Base-by-base conservation (phyloP, 2,329 filamentous ascomycete species). In the Ceratocystiopsis sp. region DNA sequence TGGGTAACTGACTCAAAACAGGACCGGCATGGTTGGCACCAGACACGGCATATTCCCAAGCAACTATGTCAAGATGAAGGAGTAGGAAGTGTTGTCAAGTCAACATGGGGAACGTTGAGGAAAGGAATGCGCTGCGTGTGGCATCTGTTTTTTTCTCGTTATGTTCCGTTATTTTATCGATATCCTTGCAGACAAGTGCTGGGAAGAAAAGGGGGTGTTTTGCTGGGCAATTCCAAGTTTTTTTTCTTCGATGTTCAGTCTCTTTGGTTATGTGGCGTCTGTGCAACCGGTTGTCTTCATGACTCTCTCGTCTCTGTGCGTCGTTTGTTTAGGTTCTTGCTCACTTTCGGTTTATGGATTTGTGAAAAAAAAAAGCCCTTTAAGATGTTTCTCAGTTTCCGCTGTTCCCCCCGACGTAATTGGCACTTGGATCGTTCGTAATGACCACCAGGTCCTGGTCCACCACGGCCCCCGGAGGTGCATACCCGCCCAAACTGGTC, bases 11-110 rank as follows among this genome's bases (percentile, higher is more conserved):
- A 51, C 38, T 25, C 13, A 1, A 14, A 19, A 15, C 51, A 81
- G 77, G 91, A 96, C 89, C 16, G 91, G 91, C 21, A 80, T 81
- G 61, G 78, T 95, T 55, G 87, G 87, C 29, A 73, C 77, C 50
- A 73, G 78, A 52, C 83, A 87, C 44, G 91, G 91, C 35, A 93
- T 95, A 51, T 98, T 98, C 62, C 91, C 91, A 0, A 91, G 84
- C 59, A 80, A 80, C 57, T 80, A 80, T 49, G 76, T 80, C 50
- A 76, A 79, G 57, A 75, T 80, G 73, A 72, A 64, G 59, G 65
- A 71, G 52, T 72, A 45, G 32, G 19, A 13, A 29, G 17, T 3
- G 35, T n/a, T 18, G 10, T n/a, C 12, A 36, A 17, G 7, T n/a
- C 4, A 36, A n/a, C 33, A 13, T 4, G 13, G 15, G 33, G 15